Evolutionary conservation across 2,329 filamentous ascomycete species (phyloP).

Genomic region (Claviceps africana): DNA sequence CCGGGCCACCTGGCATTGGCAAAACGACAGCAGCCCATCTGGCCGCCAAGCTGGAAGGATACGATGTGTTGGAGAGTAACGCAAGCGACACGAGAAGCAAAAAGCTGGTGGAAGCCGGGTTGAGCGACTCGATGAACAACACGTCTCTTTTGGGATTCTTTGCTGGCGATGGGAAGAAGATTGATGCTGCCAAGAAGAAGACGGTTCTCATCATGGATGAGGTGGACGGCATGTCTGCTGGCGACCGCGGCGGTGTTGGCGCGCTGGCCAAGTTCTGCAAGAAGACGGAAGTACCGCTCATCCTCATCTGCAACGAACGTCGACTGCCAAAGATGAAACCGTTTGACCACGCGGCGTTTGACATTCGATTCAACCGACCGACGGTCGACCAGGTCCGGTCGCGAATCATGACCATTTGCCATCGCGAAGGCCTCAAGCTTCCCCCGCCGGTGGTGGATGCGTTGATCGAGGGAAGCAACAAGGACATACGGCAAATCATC

Average conservation of each 20-base stretch:
- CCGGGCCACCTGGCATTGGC: slow-evolving; percentile 88
- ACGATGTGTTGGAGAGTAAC: slow-evolving; percentile 87
- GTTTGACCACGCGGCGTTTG: slow-evolving; percentile 74
- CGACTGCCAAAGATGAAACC: slow-evolving; percentile 94
- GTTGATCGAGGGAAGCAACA: slow-evolving; percentile 86
- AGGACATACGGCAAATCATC: slow-evolving; percentile 94
- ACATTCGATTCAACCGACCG: slow-evolving; percentile 77
- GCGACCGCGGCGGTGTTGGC: slow-evolving; percentile 88
- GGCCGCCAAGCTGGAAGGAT: slow-evolving; percentile 82
- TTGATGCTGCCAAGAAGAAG: slow-evolving; percentile 76
- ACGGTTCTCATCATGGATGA: slow-evolving; percentile 97
- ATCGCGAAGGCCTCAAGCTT: slow-evolving; percentile 77
- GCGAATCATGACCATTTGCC: slow-evolving; percentile 89
- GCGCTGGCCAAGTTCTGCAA: slow-evolving; percentile 89
- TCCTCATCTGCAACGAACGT: slow-evolving; percentile 95
- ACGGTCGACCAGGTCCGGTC: slow-evolving; percentile 84
- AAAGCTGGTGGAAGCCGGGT: slow-evolving; percentile 76
- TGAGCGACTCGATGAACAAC: slow-evolving; percentile 86
- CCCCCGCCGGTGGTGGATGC: slow-evolving; percentile 75
- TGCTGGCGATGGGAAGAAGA: slow-evolving; percentile 64
- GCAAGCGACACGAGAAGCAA: slow-evolving; percentile 94
- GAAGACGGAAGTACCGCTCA: slow-evolving; percentile 87
- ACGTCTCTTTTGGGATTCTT: slow-evolving; percentile 89
- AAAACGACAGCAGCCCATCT: slow-evolving; percentile 96
- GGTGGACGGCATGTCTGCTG: slow-evolving; percentile 96